phyloP scores from a whole-genome alignment of 352 stramenopile genomes.

The Pythium dissotocum region DNA sequence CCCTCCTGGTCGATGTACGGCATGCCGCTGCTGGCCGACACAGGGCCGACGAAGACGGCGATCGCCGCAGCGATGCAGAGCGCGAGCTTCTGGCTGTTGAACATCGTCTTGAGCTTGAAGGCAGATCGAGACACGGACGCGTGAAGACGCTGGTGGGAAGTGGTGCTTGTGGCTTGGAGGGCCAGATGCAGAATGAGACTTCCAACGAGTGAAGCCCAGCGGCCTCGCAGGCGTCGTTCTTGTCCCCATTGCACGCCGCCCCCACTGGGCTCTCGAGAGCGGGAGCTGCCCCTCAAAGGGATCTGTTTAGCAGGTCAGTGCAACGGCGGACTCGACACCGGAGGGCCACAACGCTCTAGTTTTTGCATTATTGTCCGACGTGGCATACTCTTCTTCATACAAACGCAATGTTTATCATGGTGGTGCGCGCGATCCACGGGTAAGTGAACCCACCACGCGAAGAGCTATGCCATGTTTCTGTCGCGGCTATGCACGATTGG shows the following conservation, averaged over 20 bases:
- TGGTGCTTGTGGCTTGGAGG: constrained; percentile 4
- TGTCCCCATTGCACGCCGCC: not conserved
- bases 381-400: not conserved
- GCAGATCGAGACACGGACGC: not conserved
- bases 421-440: not conserved
- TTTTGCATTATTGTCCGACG: not conserved
- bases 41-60: not conserved
- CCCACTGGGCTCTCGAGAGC: too few relatives aligned
- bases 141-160: not conserved
- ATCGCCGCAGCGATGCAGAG: constrained; percentile 7
- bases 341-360: too few relatives aligned
- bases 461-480: not conserved
- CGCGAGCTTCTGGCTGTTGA: constrained; percentile 4
- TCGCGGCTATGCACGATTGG: not conserved
- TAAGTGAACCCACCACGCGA: too few relatives aligned
- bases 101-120: not conserved
- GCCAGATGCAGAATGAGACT: constrained; percentile 20
- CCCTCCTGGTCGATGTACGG: constrained; percentile 2
- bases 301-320: too few relatives aligned
- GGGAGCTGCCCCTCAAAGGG: too few relatives aligned
- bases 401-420: not conserved
- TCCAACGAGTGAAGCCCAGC: not conserved
- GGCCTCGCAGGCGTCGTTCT: not conserved
- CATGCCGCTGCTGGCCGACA: not conserved
- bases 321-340: not conserved